phyloP scores from a whole-genome alignment of 805 yeast genomes.

The Ogataea paraovalis region DNA sequence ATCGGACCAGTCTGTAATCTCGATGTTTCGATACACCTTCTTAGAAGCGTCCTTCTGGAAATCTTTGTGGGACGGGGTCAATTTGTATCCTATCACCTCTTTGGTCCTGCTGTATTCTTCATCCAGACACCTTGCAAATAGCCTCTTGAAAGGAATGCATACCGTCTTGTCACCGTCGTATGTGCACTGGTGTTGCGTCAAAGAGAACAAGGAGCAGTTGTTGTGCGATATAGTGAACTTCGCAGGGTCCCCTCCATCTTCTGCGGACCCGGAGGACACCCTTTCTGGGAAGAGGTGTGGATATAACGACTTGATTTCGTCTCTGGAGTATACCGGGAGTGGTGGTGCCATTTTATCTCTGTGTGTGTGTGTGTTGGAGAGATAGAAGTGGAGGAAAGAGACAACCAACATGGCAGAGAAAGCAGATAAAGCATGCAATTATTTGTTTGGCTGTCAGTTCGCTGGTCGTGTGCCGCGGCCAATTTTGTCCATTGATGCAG shows the following conservation, averaged over 20 bases:
- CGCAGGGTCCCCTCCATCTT: not conserved
- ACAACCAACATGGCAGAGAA: not conserved
- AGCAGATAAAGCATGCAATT: not conserved
- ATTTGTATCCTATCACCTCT: conserved; percentile 28
- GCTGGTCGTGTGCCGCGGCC: too few species aligned
- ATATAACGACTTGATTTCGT: conserved; percentile 30
- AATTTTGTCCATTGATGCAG: too few species aligned
- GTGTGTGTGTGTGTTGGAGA: too few species aligned
- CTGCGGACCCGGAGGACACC: conserved; percentile 1
- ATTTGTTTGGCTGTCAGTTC: too few species aligned
- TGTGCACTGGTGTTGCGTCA: conserved; percentile 46
- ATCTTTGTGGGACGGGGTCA: conserved; percentile 23
- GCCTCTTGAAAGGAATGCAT: conserved; percentile 46
- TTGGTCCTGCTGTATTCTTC: conserved; percentile 15
- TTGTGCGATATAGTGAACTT: conserved; percentile 7
- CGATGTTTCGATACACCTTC: conserved; percentile 29
- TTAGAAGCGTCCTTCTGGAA: conserved; percentile 5
- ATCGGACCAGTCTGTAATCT: conserved; percentile 35
- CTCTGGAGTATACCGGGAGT: conserved; percentile 39
- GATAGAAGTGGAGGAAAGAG: not conserved
- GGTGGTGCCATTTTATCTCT: conserved; percentile 49
- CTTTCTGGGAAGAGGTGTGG: conserved; percentile 25
- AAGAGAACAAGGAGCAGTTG: conserved; percentile 32
- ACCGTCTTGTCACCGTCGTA: conserved; percentile 38
- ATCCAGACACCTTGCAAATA: conserved; percentile 41